Evolutionary conservation across 768 basidiomycete species (phyloP), one percentile per base, ranked within the genome.

Genomic region (Leucocoprinus leucothites): DNA sequence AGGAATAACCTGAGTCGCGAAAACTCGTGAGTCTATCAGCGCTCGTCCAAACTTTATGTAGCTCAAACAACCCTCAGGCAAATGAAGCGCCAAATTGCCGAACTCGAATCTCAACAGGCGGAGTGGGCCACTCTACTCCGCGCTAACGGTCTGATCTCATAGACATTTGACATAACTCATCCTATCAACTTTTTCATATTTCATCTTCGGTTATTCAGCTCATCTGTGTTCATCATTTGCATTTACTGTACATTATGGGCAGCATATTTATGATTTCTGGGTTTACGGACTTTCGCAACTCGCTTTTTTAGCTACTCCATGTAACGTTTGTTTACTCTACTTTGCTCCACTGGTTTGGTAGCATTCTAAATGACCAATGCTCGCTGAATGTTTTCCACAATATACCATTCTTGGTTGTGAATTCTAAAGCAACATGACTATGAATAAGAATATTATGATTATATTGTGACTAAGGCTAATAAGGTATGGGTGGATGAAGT

Each of bases 61-160:
- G 14, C 26, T 53, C 18, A 24, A 45, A 48, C 59, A 45, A 60
- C 56, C 40, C 9, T 18, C 61, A 92, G 91, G 43, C 77, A 84
- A 68, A 69, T 93, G 31, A 89, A 85, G 67, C 81, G 84, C 57
- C 82, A 78, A 57, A 64, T 94, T 49, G 79, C 82, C 40, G 88
- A 91, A 67, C 65, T 78, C 31, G 87, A 92, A 67, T 71, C 85
- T 61, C 86, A 93, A 67, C 81, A 82, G 56, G 87, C 91, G 68
- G 88, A 93, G 90, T 91, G 88, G 86, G 81, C 79, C 49, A 75
- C 76, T 48, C 71, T 91, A 53, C 75, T 91, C 49, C 73, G 75
- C 60, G 68, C 72, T 47, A 73, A 81, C 61, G 76, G 76, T 54
- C 69, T 80, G 16, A 72, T 78, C 58, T 61, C 65, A 36, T 62